Evolutionary conservation across 768 basidiomycete genomes (phyloP).

Genomic region (Pisolithus albus): DNA sequence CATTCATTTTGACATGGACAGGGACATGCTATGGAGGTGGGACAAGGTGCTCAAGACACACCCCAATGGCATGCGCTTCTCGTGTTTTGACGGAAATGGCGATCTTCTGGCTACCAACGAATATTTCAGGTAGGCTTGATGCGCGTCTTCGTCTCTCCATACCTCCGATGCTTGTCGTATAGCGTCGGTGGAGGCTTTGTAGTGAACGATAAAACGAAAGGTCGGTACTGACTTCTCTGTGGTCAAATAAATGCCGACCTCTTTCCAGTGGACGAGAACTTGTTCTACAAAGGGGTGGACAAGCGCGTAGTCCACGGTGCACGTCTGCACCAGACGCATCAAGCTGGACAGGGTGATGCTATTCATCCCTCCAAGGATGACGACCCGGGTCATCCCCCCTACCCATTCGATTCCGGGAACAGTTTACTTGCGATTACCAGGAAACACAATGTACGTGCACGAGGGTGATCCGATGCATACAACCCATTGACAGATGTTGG

Average conservation of each 20-base stretch:
- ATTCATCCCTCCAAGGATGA: conserved; percentile 5
- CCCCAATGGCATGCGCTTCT: conserved; percentile 92
- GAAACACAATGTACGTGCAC: conserved; percentile 70
- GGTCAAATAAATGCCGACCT: conserved; percentile 1
- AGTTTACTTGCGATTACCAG: conserved; percentile 67
- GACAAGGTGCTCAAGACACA: conserved; percentile 85
- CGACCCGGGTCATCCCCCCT: conserved; percentile 60
- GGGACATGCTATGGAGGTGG: conserved; percentile 91
- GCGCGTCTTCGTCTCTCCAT: background rate
- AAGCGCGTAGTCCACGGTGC: conserved; percentile 76
- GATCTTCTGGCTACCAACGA: conserved; percentile 89
- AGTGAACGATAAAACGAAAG: conserved; percentile 90
- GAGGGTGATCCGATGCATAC: background rate
- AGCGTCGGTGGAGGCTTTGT: conserved; percentile 93
- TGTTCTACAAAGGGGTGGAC: conserved; percentile 90
- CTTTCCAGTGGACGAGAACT: conserved; percentile 73
- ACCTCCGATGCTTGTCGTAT: background rate
- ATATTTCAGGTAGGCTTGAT: conserved; percentile 60
- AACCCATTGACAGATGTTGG: background rate
- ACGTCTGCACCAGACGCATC: conserved; percentile 62
- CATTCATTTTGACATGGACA: conserved; percentile 83
- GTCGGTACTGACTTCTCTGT: conserved; percentile 29
- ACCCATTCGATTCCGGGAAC: conserved; percentile 75
- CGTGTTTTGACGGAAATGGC: conserved; percentile 74
- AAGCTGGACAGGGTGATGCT: conserved; percentile 24